A percentile compares a stretch with the other conserved stretches of the same genome.
Conservation (phyloP, 257 asterid species). For the Capsicum chinense region DNA sequence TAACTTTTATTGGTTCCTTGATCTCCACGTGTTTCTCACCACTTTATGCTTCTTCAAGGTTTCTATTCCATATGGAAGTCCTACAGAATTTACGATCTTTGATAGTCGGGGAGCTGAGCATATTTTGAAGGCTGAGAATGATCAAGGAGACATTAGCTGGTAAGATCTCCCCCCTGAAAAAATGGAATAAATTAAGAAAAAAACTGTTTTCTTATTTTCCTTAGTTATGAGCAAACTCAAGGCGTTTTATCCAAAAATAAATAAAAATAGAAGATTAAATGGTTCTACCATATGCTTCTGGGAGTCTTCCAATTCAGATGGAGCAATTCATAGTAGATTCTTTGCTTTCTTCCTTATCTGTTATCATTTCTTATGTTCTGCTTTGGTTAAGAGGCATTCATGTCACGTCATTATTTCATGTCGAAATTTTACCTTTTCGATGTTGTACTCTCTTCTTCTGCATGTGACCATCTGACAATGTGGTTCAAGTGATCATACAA, state of each 20-base stretch:
- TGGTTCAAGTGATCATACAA: background rate
- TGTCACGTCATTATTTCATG: background rate
- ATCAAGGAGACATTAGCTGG: slow-evolving; percentile 65
- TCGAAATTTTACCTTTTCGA: background rate
- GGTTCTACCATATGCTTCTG: background rate
- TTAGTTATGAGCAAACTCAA: background rate
- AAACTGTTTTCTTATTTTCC: background rate
- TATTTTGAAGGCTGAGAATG: slow-evolving; percentile 67
- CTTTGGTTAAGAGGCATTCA: background rate
- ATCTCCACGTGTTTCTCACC: background rate
- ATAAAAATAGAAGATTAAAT: no score
- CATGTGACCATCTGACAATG: background rate
- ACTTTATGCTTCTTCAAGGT: slow-evolving; percentile 52
- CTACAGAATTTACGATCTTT: slow-evolving; percentile 62
- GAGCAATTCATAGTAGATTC: no score
- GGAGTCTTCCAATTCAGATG: background rate
- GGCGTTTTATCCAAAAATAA: no score
- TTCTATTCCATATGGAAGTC: slow-evolving; percentile 77
- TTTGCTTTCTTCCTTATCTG: no score
- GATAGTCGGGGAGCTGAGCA: slow-evolving; percentile 66
- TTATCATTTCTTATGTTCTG: background rate
- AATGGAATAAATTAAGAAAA: background rate
- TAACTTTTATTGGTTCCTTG: slow-evolving; percentile 14
- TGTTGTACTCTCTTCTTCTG: slow-evolving; percentile 14
- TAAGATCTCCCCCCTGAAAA: no score